A percentile compares a stretch with the other conserved stretches of the same genome.
phyloP scores from a whole-genome alignment of 31 red algal species.

The Asparagopsis taxiformis region DNA sequence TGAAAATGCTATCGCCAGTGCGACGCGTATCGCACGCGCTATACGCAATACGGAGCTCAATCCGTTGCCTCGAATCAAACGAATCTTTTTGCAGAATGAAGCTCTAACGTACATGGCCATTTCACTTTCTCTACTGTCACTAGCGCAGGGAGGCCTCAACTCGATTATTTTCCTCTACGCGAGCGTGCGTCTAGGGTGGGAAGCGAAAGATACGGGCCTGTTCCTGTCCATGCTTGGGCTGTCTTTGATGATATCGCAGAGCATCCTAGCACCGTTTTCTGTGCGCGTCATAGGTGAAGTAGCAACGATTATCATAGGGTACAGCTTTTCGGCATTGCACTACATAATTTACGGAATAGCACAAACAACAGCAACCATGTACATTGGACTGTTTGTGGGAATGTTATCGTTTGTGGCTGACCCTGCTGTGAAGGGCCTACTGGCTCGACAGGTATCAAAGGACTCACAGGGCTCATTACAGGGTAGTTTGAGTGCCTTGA shows the following conservation, averaged over 20 bases:
- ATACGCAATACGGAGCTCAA: slow-evolving; percentile 27
- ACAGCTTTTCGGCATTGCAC: slow-evolving; percentile 12
- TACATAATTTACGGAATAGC: slow-evolving; percentile 59
- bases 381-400: slow-evolving; percentile 41
- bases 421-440: slow-evolving; percentile 65
- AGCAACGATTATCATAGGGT: slow-evolving; percentile 37
- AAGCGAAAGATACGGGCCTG: slow-evolving; percentile 49
- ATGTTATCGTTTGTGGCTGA: slow-evolving; percentile 40
- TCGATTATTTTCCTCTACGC: slow-evolving; percentile 68
- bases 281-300: slow-evolving; percentile 37
- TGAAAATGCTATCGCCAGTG: neutral
- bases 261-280: slow-evolving; percentile 31
- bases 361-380: slow-evolving; percentile 8
- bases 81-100: slow-evolving; percentile 30
- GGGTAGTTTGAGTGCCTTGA: slow-evolving; percentile 53
- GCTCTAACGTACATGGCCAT: slow-evolving; percentile 41
- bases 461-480: slow-evolving; percentile 59
- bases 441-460: slow-evolving; percentile 48
- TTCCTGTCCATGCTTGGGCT: slow-evolving; percentile 55
- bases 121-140: neutral
- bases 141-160: slow-evolving; percentile 53
- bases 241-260: slow-evolving; percentile 51
- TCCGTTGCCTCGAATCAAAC: slow-evolving; percentile 49
- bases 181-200: slow-evolving; percentile 60
- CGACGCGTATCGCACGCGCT: neutral